Base-by-base conservation (phyloP, 2,329 filamentous ascomycete genomes). In the Thelonectria blattea region DNA sequence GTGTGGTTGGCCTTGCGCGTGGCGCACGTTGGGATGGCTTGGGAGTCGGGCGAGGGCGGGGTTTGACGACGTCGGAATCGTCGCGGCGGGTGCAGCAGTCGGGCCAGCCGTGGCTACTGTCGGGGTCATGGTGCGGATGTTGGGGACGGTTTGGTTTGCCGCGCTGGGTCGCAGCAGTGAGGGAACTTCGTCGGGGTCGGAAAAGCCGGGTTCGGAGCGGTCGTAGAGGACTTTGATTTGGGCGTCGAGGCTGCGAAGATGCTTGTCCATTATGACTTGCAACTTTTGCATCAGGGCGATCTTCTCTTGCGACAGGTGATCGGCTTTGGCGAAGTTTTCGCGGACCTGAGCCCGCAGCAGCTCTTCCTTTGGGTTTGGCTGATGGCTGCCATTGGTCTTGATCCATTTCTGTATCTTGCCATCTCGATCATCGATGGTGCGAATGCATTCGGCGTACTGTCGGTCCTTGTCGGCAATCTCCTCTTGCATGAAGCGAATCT, bases 401-500 rank as follows among this genome's bases (percentile, higher is more conserved):
- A 94, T 91, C 81, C 88, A 93, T 76, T 91, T 92, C 73, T 96
- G 91, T 42, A 95, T 87, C 71, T 88, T 88, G 54, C 77, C 83
- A 71, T 96, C 91, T 65, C 89, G 88, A 60, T 90, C 87, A 42
- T 87, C 85, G 71, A 93, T 91, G 65, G 85, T 83, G 62, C 86
- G 83, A 60, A 88, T 80, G 72, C 89, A 88, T 49, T 91, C 88
- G 71, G 86, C 81, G 67, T 91, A 90, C 65, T 87, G 83, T 51
- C 85, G 83, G 73, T 96, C 91, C 75, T 93, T 94, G 73, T 91
- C 89, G 71, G 88, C 83, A 64, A 94, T 91, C 77, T 95, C 91
- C 72, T 93, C 91, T 71, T 93, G 89, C 63, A 94, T 83, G 78
- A 93, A 93, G 18, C 89, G 88, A 61, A 95, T 88, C 77, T 95